These are phyloP conservation scores for Aquilaria agallochum DNA, from an alignment of 441 rosid species.

Conservation along the genomic window DNA sequence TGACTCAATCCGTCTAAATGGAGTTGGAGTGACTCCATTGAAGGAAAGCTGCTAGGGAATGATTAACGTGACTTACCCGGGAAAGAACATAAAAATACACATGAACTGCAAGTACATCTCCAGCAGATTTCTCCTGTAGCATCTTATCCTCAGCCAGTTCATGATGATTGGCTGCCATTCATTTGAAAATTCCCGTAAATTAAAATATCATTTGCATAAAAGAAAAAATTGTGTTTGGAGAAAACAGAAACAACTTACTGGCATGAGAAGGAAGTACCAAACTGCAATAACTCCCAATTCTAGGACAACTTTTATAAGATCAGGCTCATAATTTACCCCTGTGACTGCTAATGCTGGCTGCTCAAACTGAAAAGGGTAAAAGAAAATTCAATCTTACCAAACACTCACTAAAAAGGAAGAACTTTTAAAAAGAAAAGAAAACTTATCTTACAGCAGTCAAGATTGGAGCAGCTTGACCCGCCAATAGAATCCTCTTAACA, in stretches of 20 bases:
- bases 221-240: not conserved
- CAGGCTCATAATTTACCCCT: slow-evolving; percentile 72
- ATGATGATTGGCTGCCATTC: slow-evolving; percentile 71
- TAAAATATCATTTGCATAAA: not conserved
- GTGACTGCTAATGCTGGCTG: slow-evolving; percentile 82
- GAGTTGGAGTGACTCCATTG: too few species aligned
- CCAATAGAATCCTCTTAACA: slow-evolving; percentile 39
- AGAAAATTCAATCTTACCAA: not conserved
- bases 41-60: not conserved
- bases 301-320: slow-evolving; percentile 33
- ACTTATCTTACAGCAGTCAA: slow-evolving; percentile 43
- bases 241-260: slow-evolving; percentile 36
- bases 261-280: slow-evolving; percentile 66
- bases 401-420: not conserved
- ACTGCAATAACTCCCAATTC: slow-evolving; percentile 54
- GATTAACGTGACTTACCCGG: slow-evolving; percentile 49
- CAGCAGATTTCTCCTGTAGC: slow-evolving; percentile 74
- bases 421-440: not conserved
- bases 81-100: slow-evolving; percentile 87
- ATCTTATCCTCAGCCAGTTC: slow-evolving; percentile 86
- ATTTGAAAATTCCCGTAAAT: not conserved
- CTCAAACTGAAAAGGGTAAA: slow-evolving; percentile 33
- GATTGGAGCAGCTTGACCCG: slow-evolving; percentile 53
- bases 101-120: slow-evolving; percentile 94
- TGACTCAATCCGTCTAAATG: too few species aligned